Base-by-base conservation (phyloP, 192 early-diverging fungal species). In the Chytriomyces hyalinus region DNA sequence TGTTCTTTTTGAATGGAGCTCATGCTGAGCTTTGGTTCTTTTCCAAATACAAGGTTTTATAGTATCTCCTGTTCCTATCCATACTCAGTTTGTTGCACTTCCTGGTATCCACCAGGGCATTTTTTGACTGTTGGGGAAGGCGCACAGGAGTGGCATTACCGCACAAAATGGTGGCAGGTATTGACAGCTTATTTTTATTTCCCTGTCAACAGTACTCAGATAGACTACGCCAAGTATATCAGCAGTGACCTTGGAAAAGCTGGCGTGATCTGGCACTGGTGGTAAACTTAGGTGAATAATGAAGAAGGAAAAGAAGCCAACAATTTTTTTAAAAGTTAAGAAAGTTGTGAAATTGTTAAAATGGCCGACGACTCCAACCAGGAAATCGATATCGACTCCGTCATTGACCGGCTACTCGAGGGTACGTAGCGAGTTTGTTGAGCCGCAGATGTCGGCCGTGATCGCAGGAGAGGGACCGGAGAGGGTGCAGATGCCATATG, bases 391-490 rank as follows among this genome's bases (percentile, higher is more conserved):
- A 84, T 97, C 67, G 95, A 97, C 83, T 92, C 92, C 26, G 91
- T 97, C 64, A 96, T 97, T 83, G 92, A 93, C 75, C 84, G 95
- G 66, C 89, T 97, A 57, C 85, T 97, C 64, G 95, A 97, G 94
- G 95, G 95, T 96, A 87, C 76, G 72, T 73, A 46, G 17, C 28
- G 11, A 20, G 17, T 20, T 43, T 15, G 26, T 44, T 20, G 13
- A 20, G 53, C 53, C 4, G 53, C 36, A 0, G 36, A 36, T 36
- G 36, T 2, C 36, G 36, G 36, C 36, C 36, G 36, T 36, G 36
- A 36, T 36, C 36, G 36, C 36, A 36, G 36, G 36, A 36, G 36
- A 36, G 36, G 3, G 36, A 36, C 0, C 15, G 20, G 53, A 13
- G 20, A 57, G 1, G 53, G 53, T 20, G 20, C 13, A 13, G 15